Conservation (phyloP, 225 moss, liverwort and hornwort species). For the Climacium dendroides region DNA sequence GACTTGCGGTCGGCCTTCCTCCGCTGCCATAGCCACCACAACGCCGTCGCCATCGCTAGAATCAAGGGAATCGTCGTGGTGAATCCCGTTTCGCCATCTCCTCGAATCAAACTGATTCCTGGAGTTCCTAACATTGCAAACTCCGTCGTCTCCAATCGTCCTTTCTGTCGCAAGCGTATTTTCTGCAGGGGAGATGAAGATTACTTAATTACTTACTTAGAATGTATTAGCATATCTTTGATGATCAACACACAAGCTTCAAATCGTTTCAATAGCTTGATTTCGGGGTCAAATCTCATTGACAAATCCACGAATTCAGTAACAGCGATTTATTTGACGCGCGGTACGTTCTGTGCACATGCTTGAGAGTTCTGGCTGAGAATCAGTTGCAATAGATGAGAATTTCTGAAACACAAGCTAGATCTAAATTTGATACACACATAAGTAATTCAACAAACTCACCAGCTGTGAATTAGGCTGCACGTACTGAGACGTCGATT, state of each 20-base stretch:
- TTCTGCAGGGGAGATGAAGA: not conserved
- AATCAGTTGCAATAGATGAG: not conserved
- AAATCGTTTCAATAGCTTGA: not conserved
- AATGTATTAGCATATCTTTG: not conserved
- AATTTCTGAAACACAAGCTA: not conserved
- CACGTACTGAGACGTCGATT: not conserved
- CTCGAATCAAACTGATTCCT: not conserved
- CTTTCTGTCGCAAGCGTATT: too few species aligned
- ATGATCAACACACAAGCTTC: not conserved
- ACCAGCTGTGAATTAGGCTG: not conserved
- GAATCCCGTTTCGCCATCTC: not conserved
- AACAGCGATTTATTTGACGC: not conserved
- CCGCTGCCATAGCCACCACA: conserved; percentile 33
- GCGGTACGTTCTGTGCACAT: not conserved
- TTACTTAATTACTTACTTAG: not conserved
- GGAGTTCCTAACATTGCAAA: not conserved
- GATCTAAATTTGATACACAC: not conserved
- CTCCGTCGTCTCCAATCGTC: not conserved
- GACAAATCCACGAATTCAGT: not conserved
- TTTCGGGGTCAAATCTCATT: not conserved
- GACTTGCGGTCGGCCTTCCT: not conserved
- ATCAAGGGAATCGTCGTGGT: not conserved
- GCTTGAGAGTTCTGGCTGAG: not conserved
- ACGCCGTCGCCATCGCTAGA: not conserved
- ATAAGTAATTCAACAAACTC: not conserved